Conservation (phyloP, 176 grass and related monocot genomes). For the Oryza brachyantha region DNA sequence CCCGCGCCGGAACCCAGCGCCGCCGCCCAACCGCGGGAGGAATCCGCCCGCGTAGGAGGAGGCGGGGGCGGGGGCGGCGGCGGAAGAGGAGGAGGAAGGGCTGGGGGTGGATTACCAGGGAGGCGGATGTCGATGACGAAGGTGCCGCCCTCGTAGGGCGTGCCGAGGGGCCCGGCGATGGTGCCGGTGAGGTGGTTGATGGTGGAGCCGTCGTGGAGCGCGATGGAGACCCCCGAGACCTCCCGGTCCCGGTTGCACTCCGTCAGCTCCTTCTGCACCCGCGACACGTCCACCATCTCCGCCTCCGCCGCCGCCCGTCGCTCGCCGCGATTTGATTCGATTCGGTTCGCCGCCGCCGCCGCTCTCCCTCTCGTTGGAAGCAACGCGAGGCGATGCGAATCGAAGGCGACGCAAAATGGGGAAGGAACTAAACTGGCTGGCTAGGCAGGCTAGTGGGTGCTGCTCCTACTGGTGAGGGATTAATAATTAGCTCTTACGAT, state of each 20-base stretch:
- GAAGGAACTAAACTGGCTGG: no score
- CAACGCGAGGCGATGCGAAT: not conserved
- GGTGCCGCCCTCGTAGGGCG: conserved; percentile 90
- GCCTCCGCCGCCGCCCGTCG: not conserved
- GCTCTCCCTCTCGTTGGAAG: no score
- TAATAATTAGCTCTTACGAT: no score
- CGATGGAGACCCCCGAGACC: conserved; percentile 82
- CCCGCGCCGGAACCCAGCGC: not conserved
- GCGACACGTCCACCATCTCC: conserved; percentile 84
- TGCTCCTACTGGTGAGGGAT: no score
- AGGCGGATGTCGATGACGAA: conserved; percentile 91
- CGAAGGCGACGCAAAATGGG: not conserved
- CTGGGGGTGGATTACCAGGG: conserved; percentile 39
- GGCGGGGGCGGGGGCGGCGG: not conserved
- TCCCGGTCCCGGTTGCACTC: conserved; percentile 84
- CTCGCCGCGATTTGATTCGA: not conserved
- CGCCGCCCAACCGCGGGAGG: not conserved
- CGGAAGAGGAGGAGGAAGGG: no score
- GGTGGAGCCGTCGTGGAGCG: conserved; percentile 66
- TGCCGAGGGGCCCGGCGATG: conserved; percentile 72
- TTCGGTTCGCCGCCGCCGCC: not conserved
- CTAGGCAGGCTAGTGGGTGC: no score
- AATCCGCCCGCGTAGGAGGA: not conserved
- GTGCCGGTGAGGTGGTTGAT: conserved; percentile 84
- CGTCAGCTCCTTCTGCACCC: conserved; percentile 93